Evolutionary conservation across 202 grass and related monocot species (phyloP).

Genomic region (Elaeis oleifera): DNA sequence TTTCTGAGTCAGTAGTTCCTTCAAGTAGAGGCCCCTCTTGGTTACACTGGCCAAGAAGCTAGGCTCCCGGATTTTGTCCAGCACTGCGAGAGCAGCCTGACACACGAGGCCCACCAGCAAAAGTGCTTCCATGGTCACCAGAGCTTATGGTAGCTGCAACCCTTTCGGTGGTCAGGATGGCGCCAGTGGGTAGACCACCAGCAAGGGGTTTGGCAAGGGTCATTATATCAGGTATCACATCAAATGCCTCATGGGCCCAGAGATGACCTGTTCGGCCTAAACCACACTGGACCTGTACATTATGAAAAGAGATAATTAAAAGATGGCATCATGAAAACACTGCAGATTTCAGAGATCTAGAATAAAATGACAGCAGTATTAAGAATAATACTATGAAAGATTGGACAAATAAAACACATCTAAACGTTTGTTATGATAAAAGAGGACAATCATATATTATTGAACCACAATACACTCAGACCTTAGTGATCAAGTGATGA

Average conservation of each 20-base stretch:
- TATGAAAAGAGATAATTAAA: neutral
- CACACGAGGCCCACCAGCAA: constrained; percentile 55
- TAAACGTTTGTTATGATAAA: too few species aligned
- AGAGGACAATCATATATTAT: too few species aligned
- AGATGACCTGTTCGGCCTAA: constrained; percentile 73
- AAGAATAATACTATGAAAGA: too few species aligned
- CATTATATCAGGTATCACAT: constrained; percentile 66
- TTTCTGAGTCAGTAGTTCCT: constrained; percentile 54
- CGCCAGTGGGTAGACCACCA: constrained; percentile 57
- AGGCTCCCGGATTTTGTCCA: constrained; percentile 65
- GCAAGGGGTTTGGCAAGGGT: constrained; percentile 71
- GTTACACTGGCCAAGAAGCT: constrained; percentile 54
- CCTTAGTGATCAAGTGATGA: too few species aligned
- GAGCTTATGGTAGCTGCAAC: constrained; percentile 53
- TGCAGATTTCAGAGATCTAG: too few species aligned
- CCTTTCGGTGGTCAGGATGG: constrained; percentile 48
- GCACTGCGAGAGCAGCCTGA: constrained; percentile 41
- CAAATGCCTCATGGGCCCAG: constrained; percentile 65
- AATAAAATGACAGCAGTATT: too few species aligned
- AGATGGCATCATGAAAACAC: too few species aligned
- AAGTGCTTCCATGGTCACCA: constrained; percentile 83
- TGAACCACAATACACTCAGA: too few species aligned
- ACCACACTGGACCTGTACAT: constrained; percentile 73
- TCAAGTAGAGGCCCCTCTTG: constrained; percentile 61
- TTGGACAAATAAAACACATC: too few species aligned